These are phyloP conservation scores for Uronychia setigera DNA, from an alignment of 73 alveolate genomes.

Conservation along the genomic window DNA sequence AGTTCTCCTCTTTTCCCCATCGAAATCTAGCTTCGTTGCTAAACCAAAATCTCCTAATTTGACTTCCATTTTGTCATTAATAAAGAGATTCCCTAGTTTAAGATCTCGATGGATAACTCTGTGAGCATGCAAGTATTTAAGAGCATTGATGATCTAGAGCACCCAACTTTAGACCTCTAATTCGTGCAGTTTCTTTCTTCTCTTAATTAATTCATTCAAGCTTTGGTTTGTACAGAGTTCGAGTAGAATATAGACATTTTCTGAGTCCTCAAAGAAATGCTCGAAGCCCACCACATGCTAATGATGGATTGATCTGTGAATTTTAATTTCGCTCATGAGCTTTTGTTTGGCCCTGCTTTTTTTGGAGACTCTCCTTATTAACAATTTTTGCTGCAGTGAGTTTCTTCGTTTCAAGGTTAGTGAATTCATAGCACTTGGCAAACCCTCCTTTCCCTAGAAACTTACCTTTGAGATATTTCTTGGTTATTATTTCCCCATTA, in stretches of 20 bases:
- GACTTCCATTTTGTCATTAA: conserved; percentile 83
- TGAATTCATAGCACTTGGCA: conserved; percentile 89
- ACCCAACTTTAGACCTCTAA: conserved; percentile 80
- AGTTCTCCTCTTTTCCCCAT: conserved; percentile 90
- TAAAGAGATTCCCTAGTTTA: conserved; percentile 87
- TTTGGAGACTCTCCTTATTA: conserved; percentile 71
- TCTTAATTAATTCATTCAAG: conserved; percentile 2
- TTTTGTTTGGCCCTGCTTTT: conserved; percentile 81
- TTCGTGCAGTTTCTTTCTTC: conserved; percentile 84
- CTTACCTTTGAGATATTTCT: conserved; percentile 68
- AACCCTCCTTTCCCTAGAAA: conserved; percentile 90
- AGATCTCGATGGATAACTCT: conserved; percentile 87
- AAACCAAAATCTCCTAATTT: conserved; percentile 94
- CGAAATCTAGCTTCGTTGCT: conserved; percentile 87
- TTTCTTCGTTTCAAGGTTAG: conserved; percentile 71
- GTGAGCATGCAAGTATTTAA: conserved; percentile 73
- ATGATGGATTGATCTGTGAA: conserved; percentile 83
- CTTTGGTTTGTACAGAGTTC: conserved; percentile 69
- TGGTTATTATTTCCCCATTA: conserved; percentile 55
- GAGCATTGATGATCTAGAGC: conserved; percentile 64
- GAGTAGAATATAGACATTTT: conserved; percentile 79
- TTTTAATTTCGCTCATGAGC: conserved; percentile 83
- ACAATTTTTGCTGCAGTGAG: conserved; percentile 82
- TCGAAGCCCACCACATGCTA: conserved; percentile 82
- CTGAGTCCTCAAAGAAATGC: conserved; percentile 86